A percentile compares a stretch with the other conserved stretches of the same genome.
phyloP scores from a whole-genome alignment of 345 rosid species.

The Eucalyptus camaldulensis region DNA sequence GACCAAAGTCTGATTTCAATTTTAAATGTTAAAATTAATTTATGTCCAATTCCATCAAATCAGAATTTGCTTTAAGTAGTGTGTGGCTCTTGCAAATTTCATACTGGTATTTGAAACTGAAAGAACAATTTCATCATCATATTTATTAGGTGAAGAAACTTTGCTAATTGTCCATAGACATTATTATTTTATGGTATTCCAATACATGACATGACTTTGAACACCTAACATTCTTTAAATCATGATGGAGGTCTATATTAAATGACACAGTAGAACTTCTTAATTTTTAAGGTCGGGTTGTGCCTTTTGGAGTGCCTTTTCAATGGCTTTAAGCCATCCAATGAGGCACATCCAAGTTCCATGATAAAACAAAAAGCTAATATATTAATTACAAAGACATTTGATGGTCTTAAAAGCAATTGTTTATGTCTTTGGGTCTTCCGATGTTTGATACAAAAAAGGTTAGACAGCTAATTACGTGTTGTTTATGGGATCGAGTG shows the following conservation, averaged over 20 bases:
- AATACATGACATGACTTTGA: not conserved
- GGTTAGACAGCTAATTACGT: not conserved
- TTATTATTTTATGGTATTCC: not conserved
- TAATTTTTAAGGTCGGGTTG: not conserved
- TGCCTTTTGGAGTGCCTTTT: not conserved
- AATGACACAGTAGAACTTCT: not conserved
- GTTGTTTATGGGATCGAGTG: not conserved
- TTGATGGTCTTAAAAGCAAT: not conserved
- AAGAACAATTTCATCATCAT: rapidly evolving
- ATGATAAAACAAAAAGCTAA: not conserved
- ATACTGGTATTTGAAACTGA: not conserved
- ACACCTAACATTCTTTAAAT: not conserved
- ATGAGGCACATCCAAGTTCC: not conserved
- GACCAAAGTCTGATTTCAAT: not conserved
- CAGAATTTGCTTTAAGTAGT: not conserved
- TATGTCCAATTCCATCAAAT: not conserved
- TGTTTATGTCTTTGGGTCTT: not conserved
- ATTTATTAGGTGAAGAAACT: not conserved
- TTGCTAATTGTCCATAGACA: not conserved
- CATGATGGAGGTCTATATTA: not conserved
- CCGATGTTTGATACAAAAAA: not conserved
- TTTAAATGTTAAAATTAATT: not conserved
- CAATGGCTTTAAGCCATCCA: not conserved
- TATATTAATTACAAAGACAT: not conserved
- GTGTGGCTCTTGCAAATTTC: not conserved